These are phyloP conservation scores for Lipomyces sp. DNA, from an alignment of 805 yeast species.

Conservation along the genomic window DNA sequence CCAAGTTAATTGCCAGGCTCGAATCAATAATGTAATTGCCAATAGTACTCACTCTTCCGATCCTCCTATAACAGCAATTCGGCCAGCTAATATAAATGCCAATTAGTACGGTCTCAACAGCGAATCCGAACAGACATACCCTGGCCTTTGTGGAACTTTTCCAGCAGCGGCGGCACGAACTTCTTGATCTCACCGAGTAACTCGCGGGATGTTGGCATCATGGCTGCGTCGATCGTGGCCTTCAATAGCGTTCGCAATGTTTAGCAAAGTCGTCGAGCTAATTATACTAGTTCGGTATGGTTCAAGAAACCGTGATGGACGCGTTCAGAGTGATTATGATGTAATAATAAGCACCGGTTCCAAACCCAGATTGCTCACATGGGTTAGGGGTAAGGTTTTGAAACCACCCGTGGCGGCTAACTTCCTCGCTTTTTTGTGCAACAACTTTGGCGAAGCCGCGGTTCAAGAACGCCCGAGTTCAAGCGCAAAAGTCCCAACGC, in stretches of 20 bases:
- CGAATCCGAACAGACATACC: conserved; percentile 43
- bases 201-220: conserved; percentile 47
- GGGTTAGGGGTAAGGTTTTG: neutral
- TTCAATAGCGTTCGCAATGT: neutral
- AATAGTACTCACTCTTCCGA: conserved; percentile 66
- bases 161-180: conserved; percentile 76
- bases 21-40: neutral
- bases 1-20: conserved; percentile 24
- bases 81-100: conserved; percentile 56
- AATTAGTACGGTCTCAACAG: neutral
- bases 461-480: neutral
- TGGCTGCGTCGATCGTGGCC: conserved; percentile 5
- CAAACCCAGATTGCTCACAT: neutral
- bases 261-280: neutral
- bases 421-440: neutral
- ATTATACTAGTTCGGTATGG: neutral
- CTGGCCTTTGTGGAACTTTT: conserved; percentile 85
- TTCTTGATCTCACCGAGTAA: conserved; percentile 56
- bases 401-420: neutral
- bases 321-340: neutral
- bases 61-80: conserved; percentile 88
- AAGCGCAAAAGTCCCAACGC: neutral
- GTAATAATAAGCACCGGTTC: neutral
- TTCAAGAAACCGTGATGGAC: too few species aligned
- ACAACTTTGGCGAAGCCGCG: neutral